phyloP scores from a whole-genome alignment of 441 rosid genomes.

The Gossypium gossypioides region DNA sequence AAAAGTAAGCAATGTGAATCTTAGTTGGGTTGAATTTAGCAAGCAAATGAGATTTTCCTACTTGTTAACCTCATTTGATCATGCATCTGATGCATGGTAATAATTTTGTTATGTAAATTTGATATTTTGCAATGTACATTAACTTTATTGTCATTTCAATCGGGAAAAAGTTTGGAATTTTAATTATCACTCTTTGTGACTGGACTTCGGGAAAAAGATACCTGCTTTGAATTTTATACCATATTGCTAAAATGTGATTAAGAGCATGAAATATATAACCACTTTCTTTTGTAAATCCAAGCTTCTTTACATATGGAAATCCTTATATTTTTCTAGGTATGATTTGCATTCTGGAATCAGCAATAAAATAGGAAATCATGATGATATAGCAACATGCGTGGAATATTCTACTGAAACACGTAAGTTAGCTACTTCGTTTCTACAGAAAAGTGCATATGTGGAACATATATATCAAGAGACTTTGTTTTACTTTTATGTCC shows the following conservation, averaged over 20 bases:
- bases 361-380: constrained; percentile 48
- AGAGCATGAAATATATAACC: not conserved
- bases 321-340: constrained; percentile 30
- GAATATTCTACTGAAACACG: constrained; percentile 48
- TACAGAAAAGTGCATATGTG: not conserved
- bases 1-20: not conserved
- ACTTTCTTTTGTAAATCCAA: not conserved
- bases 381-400: constrained; percentile 53
- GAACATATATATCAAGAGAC: not conserved
- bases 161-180: not conserved
- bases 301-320: not conserved
- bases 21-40: not conserved
- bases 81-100: not conserved
- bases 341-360: constrained; percentile 44
- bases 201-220: not conserved
- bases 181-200: not conserved
- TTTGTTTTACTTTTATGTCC: not conserved
- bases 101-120: not conserved
- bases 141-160: not conserved
- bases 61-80: not conserved
- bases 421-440: constrained; percentile 25
- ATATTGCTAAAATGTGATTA: not conserved
- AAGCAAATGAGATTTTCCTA: not conserved
- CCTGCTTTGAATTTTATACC: not conserved
- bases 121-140: not conserved